Evolutionary conservation across 768 basidiomycete species (phyloP), one percentile per base, ranked within the genome.

Genomic region (Hydnomerulius pinastri): DNA sequence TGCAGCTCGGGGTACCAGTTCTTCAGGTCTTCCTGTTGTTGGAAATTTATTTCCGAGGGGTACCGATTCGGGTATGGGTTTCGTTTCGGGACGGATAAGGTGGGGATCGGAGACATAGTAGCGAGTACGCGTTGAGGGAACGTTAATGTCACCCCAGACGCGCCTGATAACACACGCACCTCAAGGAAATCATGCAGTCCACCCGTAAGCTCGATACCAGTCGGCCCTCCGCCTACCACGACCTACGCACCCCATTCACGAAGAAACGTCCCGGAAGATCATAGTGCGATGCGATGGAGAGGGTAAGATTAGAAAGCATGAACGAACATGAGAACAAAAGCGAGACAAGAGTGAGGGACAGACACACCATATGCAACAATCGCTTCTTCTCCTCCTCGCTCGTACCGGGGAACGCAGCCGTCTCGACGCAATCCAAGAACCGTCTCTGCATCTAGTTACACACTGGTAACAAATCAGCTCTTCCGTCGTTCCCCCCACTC

Each of bases 1-100:
- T 95, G 92, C 17, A 98, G 86, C 71, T 98, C 96, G 20, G 96
- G 93, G 70, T 97, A 97, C 94, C 96, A 98, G 49, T 84, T 81
- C 61, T 85, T 87, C 48, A 92, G 76, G 57, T 91, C 90, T 53
- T 92, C 83, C 80, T 86, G 58, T n/a, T n/a, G n/a, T n/a, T n/a
- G n/a, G n/a, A n/a, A n/a, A n/a, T n/a, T n/a, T n/a, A n/a, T n/a
- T n/a, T n/a, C n/a, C n/a, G n/a, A n/a, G n/a, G 32, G 12, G 28
- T 46, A 15, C 20, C 28, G 13, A 43, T 18, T 35, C 33, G 42
- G 43, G 18, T 35, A 37, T 36, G 4, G 48, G 4, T 18, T 23
- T 8, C 21, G 38, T 23, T n/a, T 8, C 13, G 8, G 13, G 29
- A 8, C 13, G 29, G 29, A 30, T 7, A 30, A 13, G n/a, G n/a